These are phyloP conservation scores for Fusarium guadeloupense DNA, from an alignment of 2,329 filamentous ascomycete species.

Conservation along the genomic window DNA sequence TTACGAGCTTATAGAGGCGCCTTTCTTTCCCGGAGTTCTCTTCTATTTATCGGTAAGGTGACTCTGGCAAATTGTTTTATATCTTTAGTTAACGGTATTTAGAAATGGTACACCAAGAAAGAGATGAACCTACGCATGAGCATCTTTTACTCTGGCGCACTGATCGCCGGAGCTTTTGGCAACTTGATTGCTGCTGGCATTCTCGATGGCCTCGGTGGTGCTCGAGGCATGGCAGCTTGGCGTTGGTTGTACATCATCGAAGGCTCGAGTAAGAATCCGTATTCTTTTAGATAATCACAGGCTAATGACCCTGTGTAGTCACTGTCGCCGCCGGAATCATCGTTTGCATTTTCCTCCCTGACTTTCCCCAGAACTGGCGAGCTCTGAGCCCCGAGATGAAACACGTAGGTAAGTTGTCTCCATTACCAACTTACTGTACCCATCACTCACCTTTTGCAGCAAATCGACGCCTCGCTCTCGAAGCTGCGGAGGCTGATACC, in stretches of 20 bases:
- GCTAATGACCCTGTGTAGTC: neutral
- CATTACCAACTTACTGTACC: neutral
- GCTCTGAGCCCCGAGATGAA: neutral
- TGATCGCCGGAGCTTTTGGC: constrained; percentile 48
- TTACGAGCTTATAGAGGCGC: constrained; percentile 44
- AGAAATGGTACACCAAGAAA: constrained; percentile 61
- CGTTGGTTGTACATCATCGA: constrained; percentile 69
- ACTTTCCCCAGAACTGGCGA: neutral
- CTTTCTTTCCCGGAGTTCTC: constrained; percentile 46
- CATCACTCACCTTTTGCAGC: neutral
- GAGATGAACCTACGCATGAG: constrained; percentile 53
- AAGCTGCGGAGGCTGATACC: neutral
- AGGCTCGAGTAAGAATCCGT: constrained; percentile 41
- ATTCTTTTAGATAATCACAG: no score
- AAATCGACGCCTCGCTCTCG: neutral
- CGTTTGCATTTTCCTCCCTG: neutral
- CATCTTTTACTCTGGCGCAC: constrained; percentile 53
- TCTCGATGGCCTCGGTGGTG: constrained; percentile 42
- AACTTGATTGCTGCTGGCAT: constrained; percentile 55
- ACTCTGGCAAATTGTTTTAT: no score
- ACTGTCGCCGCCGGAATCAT: neutral
- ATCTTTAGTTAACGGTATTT: no score
- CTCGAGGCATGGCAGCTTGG: constrained; percentile 37
- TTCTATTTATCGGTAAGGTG: constrained; percentile 50
- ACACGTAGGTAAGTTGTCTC: neutral